These are phyloP conservation scores for Pythium sp. DNA, from an alignment of 352 stramenopile genomes.

Conservation along the genomic window DNA sequence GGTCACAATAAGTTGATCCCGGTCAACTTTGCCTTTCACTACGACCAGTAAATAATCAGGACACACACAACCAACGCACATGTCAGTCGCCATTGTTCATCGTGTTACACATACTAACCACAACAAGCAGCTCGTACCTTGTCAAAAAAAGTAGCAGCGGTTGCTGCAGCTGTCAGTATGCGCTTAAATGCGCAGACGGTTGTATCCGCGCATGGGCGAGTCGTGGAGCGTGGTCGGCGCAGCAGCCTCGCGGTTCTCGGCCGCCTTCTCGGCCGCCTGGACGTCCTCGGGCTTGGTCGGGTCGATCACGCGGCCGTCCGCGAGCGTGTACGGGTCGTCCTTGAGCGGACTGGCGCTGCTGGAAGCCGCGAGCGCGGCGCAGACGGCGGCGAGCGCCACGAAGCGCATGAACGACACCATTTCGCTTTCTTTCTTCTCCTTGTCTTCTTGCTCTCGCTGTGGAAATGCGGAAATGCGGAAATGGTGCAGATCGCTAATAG, in stretches of 20 bases:
- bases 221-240: conserved; percentile 5
- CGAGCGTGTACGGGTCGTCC: conserved; percentile 12
- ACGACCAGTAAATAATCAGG: no score
- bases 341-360: conserved; percentile 4
- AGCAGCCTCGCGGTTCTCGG: background rate
- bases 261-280: background rate
- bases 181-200: background rate
- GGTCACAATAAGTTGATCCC: no score
- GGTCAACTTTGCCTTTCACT: no score
- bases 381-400: background rate
- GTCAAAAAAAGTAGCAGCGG: background rate
- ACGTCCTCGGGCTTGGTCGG: conserved; percentile 6
- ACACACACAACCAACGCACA: no score
- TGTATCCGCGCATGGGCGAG: conserved; percentile 10
- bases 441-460: background rate
- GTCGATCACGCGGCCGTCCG: conserved; percentile 9
- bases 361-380: background rate
- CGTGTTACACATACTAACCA: no score
- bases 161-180: background rate
- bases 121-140: background rate
- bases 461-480: background rate
- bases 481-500: background rate
- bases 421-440: background rate
- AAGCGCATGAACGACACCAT: conserved; percentile 10
- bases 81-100: no score